A percentile compares a stretch with the other conserved stretches of the same genome.
phyloP scores from a whole-genome alignment of 306 rosid species.

The Lathyrus aphaca region DNA sequence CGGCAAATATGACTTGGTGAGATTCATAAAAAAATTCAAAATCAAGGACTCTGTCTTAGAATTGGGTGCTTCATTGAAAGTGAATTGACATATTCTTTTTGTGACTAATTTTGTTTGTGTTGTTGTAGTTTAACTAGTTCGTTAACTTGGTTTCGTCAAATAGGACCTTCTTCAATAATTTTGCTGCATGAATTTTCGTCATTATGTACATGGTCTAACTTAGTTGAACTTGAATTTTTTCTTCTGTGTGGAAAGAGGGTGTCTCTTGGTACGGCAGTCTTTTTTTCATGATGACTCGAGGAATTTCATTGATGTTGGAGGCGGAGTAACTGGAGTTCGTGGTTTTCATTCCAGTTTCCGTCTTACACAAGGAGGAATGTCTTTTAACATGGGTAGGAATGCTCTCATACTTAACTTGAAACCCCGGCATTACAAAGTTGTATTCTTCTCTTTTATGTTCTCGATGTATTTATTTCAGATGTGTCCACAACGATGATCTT shows the following conservation, averaged over 20 bases:
- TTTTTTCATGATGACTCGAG: slow-evolving; percentile 75
- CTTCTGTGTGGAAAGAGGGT: slow-evolving; percentile 64
- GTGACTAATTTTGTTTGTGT: too few species aligned
- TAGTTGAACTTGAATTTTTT: slow-evolving; percentile 37
- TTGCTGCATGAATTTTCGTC: slow-evolving; percentile 33
- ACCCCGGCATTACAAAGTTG: slow-evolving; percentile 22
- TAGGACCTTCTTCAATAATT: neutral
- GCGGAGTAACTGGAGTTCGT: slow-evolving; percentile 68
- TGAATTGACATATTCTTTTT: too few species aligned
- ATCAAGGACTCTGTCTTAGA: too few species aligned
- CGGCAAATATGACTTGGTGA: too few species aligned
- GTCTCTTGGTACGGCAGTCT: slow-evolving; percentile 88
- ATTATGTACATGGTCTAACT: slow-evolving; percentile 31
- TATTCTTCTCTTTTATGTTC: slow-evolving; percentile 8
- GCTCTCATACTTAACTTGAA: slow-evolving; percentile 25
- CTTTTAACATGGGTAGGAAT: slow-evolving; percentile 80
- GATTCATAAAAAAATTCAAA: too few species aligned
- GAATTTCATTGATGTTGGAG: slow-evolving; percentile 77
- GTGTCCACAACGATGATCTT: slow-evolving; percentile 83
- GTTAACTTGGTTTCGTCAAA: too few species aligned
- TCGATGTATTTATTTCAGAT: slow-evolving; percentile 51
- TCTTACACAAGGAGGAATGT: slow-evolving; percentile 65
- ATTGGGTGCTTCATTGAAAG: too few species aligned
- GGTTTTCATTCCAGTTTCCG: slow-evolving; percentile 92
- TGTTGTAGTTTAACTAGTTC: too few species aligned